Percentiles rank a stretch among this genome's conserved stretches.
These are phyloP conservation scores for Ascochyta viciae-villosae DNA, from an alignment of 2,329 filamentous ascomycete genomes.

Conservation along the genomic window DNA sequence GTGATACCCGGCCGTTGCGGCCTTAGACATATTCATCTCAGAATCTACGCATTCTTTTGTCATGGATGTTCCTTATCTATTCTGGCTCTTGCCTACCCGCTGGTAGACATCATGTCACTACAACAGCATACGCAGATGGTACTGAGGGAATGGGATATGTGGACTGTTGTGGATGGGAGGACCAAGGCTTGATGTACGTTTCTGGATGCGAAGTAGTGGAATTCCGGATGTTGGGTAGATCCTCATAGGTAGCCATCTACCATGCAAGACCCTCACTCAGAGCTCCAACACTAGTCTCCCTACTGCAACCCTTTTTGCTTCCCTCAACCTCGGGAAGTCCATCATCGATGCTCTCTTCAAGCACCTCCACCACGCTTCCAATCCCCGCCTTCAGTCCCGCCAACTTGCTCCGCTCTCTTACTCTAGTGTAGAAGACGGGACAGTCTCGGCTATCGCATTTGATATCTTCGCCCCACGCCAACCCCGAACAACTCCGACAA, in stretches of 20 bases:
- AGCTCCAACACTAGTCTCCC: background rate
- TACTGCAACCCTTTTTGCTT: background rate
- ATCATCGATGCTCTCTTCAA: constrained; percentile 29
- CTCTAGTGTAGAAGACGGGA: constrained; percentile 84
- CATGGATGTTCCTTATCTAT: background rate
- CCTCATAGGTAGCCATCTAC: background rate
- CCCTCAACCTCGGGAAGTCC: background rate
- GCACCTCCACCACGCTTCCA: constrained; percentile 33
- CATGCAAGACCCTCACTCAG: background rate
- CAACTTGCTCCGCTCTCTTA: constrained; percentile 60
- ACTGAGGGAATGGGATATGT: no score
- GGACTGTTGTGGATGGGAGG: background rate
- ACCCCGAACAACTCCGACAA: constrained; percentile 80
- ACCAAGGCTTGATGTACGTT: constrained; percentile 1
- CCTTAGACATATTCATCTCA: background rate
- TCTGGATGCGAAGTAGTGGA: background rate
- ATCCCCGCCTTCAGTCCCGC: constrained; percentile 31
- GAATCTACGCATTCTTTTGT: background rate
- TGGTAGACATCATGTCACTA: no score
- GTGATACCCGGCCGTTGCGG: background rate
- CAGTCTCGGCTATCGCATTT: constrained; percentile 90
- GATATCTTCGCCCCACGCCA: constrained; percentile 78
- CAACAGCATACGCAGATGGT: background rate
- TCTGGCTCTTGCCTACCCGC: background rate
- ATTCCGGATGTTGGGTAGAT: no score